Conservation (phyloP, 495 filamentous ascomycete species). For the Aspergillus taichungensis region DNA sequence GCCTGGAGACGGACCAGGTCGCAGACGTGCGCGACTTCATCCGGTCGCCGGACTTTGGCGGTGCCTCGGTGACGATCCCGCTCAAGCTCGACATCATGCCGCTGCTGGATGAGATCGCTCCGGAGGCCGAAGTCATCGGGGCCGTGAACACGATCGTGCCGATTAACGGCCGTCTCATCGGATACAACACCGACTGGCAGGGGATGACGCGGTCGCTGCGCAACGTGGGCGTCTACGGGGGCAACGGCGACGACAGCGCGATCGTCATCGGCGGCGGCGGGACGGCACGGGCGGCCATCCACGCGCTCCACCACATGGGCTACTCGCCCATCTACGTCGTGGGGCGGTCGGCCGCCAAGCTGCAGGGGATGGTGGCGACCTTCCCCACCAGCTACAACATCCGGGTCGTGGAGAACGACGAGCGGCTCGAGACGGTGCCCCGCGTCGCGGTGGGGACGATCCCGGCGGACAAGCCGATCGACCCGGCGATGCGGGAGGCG, state of each 20-base stretch:
- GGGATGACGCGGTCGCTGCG: slow-evolving; percentile 83
- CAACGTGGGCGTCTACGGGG: slow-evolving; percentile 51
- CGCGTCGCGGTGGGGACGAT: slow-evolving; percentile 80
- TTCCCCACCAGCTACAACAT: slow-evolving; percentile 76
- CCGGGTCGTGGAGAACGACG: slow-evolving; percentile 46
- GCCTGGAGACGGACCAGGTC: slow-evolving; percentile 64
- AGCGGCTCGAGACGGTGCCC: slow-evolving; percentile 46
- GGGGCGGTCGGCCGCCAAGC: slow-evolving; percentile 63
- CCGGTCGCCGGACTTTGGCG: slow-evolving; percentile 67
- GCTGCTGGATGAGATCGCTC: slow-evolving; percentile 67
- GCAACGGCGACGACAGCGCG: slow-evolving; percentile 28
- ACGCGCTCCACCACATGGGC: slow-evolving; percentile 73
- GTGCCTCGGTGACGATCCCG: slow-evolving; percentile 91
- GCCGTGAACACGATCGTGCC: slow-evolving; percentile 92
- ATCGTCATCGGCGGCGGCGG: slow-evolving; percentile 82
- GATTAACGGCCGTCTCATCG: slow-evolving; percentile 46
- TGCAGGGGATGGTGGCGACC: slow-evolving; percentile 53
- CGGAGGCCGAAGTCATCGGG: slow-evolving; percentile 74
- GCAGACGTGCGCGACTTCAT: slow-evolving; percentile 60
- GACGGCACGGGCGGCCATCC: slow-evolving; percentile 86
- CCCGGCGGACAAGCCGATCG: slow-evolving; percentile 81
- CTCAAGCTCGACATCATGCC: slow-evolving; percentile 85
- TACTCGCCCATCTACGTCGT: slow-evolving; percentile 82
- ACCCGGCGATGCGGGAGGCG: slow-evolving; percentile 57
- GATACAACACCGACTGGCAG: slow-evolving; percentile 94